These are phyloP conservation scores for Candida easanensis DNA, from an alignment of 805 yeast genomes.

Conservation along the genomic window DNA sequence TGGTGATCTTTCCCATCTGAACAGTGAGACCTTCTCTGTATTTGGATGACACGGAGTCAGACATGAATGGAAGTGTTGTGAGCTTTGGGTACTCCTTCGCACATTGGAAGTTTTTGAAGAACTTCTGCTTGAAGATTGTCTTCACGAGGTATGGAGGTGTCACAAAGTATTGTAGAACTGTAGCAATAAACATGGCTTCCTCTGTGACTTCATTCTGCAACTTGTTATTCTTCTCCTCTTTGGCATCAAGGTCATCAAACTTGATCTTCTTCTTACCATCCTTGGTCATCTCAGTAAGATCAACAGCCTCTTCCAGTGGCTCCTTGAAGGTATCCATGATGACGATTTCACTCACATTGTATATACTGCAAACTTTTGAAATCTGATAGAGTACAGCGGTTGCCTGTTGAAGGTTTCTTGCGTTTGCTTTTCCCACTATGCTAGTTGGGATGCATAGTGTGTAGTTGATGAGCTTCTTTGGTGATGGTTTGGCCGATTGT, in stretches of 20 bases:
- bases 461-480: slow-evolving; percentile 31
- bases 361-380: slow-evolving; percentile 70
- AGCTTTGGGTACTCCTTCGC: slow-evolving; percentile 73
- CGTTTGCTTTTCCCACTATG: slow-evolving; percentile 50
- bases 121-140: slow-evolving; percentile 52
- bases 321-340: slow-evolving; percentile 51
- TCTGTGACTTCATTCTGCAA: slow-evolving; percentile 24
- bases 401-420: slow-evolving; percentile 67
- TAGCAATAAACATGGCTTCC: slow-evolving; percentile 56
- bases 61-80: slow-evolving; percentile 74
- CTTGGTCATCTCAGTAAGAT: slow-evolving; percentile 23
- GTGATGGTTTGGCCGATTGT: slow-evolving; percentile 2
- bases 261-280: slow-evolving; percentile 29
- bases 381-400: slow-evolving; percentile 75
- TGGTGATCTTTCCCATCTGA: slow-evolving; percentile 36
- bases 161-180: slow-evolving; percentile 72
- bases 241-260: slow-evolving; percentile 29
- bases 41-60: slow-evolving; percentile 36
- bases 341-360: slow-evolving; percentile 70
- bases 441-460: slow-evolving; percentile 75
- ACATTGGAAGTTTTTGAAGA: slow-evolving; percentile 47
- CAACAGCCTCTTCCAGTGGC: slow-evolving; percentile 17
- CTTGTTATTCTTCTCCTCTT: slow-evolving; percentile 19
- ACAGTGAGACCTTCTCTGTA: slow-evolving; percentile 61
- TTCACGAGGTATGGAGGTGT: slow-evolving; percentile 82